Evolutionary conservation across 1,284 basidiomycete genomes (phyloP).

Genomic region (Tylopilus sp.): DNA sequence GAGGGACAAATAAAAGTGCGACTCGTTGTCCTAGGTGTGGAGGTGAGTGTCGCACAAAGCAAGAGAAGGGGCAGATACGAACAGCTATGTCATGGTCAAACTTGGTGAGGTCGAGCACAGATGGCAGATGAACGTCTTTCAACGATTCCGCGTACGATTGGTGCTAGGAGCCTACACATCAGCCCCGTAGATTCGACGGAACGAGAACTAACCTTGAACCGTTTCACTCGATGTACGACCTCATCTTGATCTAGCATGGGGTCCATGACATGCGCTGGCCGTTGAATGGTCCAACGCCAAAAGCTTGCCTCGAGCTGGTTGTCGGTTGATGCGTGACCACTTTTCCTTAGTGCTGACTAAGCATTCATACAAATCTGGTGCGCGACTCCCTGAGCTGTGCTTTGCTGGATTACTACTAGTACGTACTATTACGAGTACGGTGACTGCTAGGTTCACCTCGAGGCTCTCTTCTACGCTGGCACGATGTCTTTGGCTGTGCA

Average conservation of each 20-base stretch:
- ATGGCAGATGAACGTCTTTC: conserved; percentile 67
- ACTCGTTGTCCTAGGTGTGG: conserved; percentile 57
- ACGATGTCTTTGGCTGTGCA: too few relatives aligned
- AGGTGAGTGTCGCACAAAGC: neutral
- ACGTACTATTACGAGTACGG: too few relatives aligned
- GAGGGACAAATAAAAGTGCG: conserved; percentile 66
- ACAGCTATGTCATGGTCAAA: conserved; percentile 61
- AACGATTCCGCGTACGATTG: conserved; percentile 66
- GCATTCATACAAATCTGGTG: neutral
- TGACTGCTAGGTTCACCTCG: too few relatives aligned
- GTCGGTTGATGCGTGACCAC: too few relatives aligned
- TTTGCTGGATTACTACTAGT: too few relatives aligned
- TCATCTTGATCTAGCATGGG: conserved; percentile 19
- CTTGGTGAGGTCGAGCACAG: conserved; percentile 52
- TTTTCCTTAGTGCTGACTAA: conserved; percentile 16
- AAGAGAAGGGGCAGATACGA: conserved; percentile 17
- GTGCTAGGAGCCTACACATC: conserved; percentile 41
- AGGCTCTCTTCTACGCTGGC: too few relatives aligned
- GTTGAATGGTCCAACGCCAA: too few relatives aligned
- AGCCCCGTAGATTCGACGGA: neutral
- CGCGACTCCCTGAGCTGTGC: too few relatives aligned
- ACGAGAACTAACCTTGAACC: conserved; percentile 40
- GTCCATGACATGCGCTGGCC: conserved; percentile 16
- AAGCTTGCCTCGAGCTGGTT: too few relatives aligned
- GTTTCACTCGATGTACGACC: conserved; percentile 34